A percentile compares a stretch with the other conserved stretches of the same genome.
Conservation (phyloP, 2,329 filamentous ascomycete species). For the Penicillium vulpinum region DNA sequence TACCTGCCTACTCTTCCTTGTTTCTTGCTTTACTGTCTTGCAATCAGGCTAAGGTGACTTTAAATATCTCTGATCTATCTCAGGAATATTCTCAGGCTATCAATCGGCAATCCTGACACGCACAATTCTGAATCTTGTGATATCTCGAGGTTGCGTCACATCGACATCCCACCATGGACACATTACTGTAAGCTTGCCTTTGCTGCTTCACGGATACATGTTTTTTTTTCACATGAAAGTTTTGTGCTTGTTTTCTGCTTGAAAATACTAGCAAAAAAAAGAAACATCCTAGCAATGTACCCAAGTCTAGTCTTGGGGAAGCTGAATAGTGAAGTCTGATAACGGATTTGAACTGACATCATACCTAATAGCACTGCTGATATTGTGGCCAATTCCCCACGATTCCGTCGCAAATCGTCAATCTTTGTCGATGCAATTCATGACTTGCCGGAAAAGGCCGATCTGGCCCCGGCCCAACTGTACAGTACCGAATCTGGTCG, state of each 20-base stretch:
- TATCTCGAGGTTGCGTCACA: conserved; percentile 1
- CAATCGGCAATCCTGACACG: neutral
- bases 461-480: conserved; percentile 91
- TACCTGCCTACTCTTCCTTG: conserved; percentile 3
- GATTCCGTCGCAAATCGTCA: conserved; percentile 88
- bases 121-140: neutral
- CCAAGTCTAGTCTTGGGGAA: neutral
- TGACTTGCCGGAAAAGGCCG: conserved; percentile 77
- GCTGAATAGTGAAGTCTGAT: neutral
- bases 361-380: conserved; percentile 79
- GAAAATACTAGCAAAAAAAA: neutral
- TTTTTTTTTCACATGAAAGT: neutral
- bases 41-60: neutral
- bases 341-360: conserved; percentile 27
- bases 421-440: conserved; percentile 98
- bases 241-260: neutral
- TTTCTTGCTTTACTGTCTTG: neutral
- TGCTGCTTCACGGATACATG: neutral
- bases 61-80: neutral
- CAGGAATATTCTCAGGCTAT: no score
- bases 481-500: conserved; percentile 98
- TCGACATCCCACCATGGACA: conserved; percentile 45
- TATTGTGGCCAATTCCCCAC: conserved; percentile 84
- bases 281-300: neutral
- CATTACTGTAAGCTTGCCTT: conserved; percentile 45